A percentile compares a stretch with the other conserved stretches of the same genome.
phyloP scores from a whole-genome alignment of 73 alveolate genomes.

The Paraurostyla sp. region DNA sequence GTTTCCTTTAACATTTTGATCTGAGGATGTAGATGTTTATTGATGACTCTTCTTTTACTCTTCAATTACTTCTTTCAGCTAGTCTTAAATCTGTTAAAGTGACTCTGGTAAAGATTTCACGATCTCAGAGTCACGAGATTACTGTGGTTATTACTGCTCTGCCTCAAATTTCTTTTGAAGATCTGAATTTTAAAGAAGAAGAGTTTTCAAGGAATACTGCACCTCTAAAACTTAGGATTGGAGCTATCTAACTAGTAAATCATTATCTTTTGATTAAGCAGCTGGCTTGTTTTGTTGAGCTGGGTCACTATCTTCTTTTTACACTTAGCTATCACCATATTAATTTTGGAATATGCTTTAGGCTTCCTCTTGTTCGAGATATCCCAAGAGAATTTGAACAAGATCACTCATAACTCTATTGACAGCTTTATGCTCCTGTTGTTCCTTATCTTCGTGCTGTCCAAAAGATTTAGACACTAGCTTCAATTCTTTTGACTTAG shows the following conservation, averaged over 20 bases:
- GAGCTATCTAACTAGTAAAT: background rate
- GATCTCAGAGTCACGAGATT: background rate
- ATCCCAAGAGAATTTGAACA: background rate
- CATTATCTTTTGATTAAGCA: too few relatives aligned
- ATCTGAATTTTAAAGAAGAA: too few relatives aligned
- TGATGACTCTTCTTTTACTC: background rate
- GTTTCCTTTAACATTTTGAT: too few relatives aligned
- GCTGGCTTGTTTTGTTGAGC: too few relatives aligned
- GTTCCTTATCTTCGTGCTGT: background rate
- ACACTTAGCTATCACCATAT: constrained; percentile 12
- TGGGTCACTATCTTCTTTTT: background rate
- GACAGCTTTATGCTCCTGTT: constrained; percentile 28
- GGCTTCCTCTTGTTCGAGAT: constrained; percentile 12
- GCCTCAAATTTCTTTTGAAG: too few relatives aligned
- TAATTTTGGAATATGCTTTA: background rate
- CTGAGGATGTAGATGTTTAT: too few relatives aligned
- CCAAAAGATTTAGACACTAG: background rate
- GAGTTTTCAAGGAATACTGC: too few relatives aligned
- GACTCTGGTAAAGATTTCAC: background rate
- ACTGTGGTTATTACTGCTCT: too few relatives aligned
- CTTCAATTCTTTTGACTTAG: constrained; percentile 21
- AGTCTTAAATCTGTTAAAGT: background rate
- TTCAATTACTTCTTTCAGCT: background rate
- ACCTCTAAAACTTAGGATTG: too few relatives aligned
- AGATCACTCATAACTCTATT: constrained; percentile 20